phyloP scores from a whole-genome alignment of 257 asterid genomes.

The Plantago ovata region DNA sequence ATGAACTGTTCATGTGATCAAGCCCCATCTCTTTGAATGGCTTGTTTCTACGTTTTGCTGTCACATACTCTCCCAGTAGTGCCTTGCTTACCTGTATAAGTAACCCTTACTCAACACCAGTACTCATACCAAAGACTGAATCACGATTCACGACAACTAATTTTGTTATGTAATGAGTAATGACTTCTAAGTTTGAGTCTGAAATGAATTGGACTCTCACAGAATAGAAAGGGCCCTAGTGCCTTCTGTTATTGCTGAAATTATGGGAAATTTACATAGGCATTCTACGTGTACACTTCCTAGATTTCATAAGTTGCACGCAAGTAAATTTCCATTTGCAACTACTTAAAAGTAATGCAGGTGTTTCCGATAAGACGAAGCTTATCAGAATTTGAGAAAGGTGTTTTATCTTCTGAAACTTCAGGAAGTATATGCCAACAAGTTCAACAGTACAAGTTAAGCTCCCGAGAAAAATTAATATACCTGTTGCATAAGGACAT shows the following conservation, averaged over 20 bases:
- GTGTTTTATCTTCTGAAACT: not conserved
- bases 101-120: constrained; percentile 3
- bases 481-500: constrained; percentile 98
- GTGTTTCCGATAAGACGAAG: not conserved
- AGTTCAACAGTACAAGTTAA: too few species aligned
- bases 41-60: constrained; percentile 52
- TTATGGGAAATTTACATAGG: not conserved
- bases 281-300: not conserved
- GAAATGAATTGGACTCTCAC: not conserved
- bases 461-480: not conserved
- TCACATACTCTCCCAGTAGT: constrained; percentile 61
- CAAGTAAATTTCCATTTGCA: not conserved
- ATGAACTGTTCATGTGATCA: constrained; percentile 77
- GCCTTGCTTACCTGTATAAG: constrained; percentile 84
- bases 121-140: not conserved
- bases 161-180: not conserved
- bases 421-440: not conserved
- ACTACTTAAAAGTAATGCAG: not conserved
- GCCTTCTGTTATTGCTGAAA: not conserved
- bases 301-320: not conserved
- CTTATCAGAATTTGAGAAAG: not conserved
- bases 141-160: not conserved
- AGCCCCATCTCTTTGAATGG: constrained; percentile 83
- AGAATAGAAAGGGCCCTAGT: not conserved
- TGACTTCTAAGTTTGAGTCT: not conserved